phyloP scores from a whole-genome alignment of 208 protist species.

The Wallacemonas sp. region DNA sequence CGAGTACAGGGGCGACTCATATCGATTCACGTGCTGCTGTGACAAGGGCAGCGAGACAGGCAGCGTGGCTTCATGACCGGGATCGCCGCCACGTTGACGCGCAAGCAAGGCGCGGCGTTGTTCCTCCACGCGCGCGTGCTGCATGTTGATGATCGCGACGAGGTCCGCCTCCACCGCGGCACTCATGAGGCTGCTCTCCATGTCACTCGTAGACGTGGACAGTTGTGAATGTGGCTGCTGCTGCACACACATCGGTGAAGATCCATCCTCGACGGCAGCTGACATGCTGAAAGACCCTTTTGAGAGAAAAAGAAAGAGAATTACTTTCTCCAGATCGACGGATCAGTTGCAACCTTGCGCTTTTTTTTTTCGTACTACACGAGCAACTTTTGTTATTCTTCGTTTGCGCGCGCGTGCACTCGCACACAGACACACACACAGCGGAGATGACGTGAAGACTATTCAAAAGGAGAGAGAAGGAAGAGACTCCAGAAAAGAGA shows the following conservation, averaged over 20 bases:
- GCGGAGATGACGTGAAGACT: too few relatives aligned
- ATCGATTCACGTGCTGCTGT: background rate
- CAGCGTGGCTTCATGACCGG: too few relatives aligned
- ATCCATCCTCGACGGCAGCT: background rate
- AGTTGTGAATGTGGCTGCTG: background rate
- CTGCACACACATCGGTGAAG: background rate
- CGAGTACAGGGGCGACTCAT: conserved; percentile 1
- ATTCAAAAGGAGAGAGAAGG: background rate
- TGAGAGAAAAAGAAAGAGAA: conserved; percentile 3
- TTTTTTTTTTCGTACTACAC: too few relatives aligned
- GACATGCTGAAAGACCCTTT: background rate
- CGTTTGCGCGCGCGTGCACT: too few relatives aligned
- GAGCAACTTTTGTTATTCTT: too few relatives aligned
- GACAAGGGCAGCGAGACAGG: background rate
- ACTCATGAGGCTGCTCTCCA: conserved; percentile 1
- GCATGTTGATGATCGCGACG: conserved; percentile 20
- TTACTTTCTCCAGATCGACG: too few relatives aligned
- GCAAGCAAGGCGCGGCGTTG: background rate
- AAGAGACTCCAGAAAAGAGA: background rate
- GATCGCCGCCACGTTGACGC: background rate
- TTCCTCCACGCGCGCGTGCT: conserved; percentile 11
- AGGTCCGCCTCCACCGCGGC: conserved; percentile 19
- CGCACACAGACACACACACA: too few relatives aligned
- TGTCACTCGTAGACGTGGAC: conserved; percentile 21
- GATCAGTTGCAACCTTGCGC: too few relatives aligned